phyloP scores from a whole-genome alignment of 441 rosid species.

The Bocquillonia castaneifolia region DNA sequence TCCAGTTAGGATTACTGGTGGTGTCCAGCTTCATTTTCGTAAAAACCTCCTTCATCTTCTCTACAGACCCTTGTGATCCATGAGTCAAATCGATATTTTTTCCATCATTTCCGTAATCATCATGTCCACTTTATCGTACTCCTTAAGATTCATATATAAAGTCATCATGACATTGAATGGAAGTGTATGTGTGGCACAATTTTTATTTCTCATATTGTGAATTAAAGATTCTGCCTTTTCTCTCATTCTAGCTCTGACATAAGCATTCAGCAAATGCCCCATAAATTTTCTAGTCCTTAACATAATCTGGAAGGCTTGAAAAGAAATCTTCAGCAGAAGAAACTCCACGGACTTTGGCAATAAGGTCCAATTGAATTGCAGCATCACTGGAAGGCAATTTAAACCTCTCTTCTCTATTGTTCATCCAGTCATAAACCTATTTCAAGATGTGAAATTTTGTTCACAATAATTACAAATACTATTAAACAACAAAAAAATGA shows the following conservation, averaged over 20 bases:
- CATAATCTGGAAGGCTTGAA: slow-evolving; percentile 42
- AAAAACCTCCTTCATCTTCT: slow-evolving; percentile 70
- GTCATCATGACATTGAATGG: slow-evolving; percentile 97
- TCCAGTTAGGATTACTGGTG: slow-evolving; percentile 72
- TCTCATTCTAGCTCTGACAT: slow-evolving; percentile 51
- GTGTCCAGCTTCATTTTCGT: slow-evolving; percentile 65
- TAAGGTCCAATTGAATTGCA: slow-evolving; percentile 83
- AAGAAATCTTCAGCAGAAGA: slow-evolving; percentile 64
- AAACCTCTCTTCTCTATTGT: slow-evolving; percentile 63
- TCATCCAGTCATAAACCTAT: slow-evolving; percentile 94
- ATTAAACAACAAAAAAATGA: too few relatives aligned
- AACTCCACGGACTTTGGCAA: slow-evolving; percentile 78
- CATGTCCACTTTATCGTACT: slow-evolving; percentile 62
- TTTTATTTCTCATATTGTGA: slow-evolving; percentile 59
- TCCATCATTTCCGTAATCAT: slow-evolving; percentile 70
- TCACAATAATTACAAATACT: too few relatives aligned
- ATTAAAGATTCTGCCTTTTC: slow-evolving; percentile 67
- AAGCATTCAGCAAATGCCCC: slow-evolving; percentile 84
- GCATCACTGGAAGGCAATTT: slow-evolving; percentile 72
- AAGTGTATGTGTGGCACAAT: slow-evolving; percentile 58
- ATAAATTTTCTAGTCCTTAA: slow-evolving; percentile 74
- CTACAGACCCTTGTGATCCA: slow-evolving; percentile 59
- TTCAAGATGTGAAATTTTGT: slow-evolving; percentile 4
- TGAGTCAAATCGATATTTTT: slow-evolving; percentile 59
- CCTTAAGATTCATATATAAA: slow-evolving; percentile 73